A percentile compares a stretch with the other conserved stretches of the same genome.
phyloP scores from a whole-genome alignment of 2,329 filamentous ascomycete genomes.

The Penicillium decumbens region DNA sequence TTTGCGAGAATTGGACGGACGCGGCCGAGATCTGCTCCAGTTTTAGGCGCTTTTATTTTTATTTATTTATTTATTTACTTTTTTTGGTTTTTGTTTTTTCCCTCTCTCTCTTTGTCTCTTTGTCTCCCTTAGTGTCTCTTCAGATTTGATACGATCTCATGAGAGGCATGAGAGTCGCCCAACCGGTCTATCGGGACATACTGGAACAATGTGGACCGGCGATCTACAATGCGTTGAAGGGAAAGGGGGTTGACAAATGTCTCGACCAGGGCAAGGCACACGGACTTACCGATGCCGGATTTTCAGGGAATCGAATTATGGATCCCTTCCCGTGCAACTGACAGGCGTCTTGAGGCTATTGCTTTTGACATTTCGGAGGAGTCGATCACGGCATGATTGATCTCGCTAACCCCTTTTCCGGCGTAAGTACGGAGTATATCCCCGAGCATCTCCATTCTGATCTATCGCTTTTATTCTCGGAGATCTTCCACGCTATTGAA shows the following conservation, averaged over 20 bases:
- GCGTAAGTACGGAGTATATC: background rate
- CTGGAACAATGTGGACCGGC: background rate
- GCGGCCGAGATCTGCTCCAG: background rate
- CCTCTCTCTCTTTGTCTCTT: background rate
- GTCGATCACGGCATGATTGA: background rate
- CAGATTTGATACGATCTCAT: background rate
- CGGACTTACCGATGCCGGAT: conserved; percentile 11
- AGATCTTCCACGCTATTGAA: conserved; percentile 1
- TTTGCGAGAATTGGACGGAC: background rate
- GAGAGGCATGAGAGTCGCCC: background rate
- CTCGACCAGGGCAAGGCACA: conserved; percentile 1
- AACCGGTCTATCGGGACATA: background rate
- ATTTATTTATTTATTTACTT: background rate
- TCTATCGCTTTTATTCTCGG: background rate
- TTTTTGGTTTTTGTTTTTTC: background rate
- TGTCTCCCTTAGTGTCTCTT: background rate
- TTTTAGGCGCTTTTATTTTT: background rate
- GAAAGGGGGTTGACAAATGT: background rate
- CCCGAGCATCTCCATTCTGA: conserved; percentile 2
- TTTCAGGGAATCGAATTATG: background rate
- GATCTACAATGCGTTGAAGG: conserved; percentile 3
- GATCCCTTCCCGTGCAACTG: conserved; percentile 2
- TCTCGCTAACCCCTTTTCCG: background rate
- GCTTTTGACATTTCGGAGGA: background rate
- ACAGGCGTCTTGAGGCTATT: conserved; percentile 1